Evolutionary conservation across 257 asterid species (phyloP), one percentile per base, ranked within the genome.

Genomic region (Craterostigma plantagineum): DNA sequence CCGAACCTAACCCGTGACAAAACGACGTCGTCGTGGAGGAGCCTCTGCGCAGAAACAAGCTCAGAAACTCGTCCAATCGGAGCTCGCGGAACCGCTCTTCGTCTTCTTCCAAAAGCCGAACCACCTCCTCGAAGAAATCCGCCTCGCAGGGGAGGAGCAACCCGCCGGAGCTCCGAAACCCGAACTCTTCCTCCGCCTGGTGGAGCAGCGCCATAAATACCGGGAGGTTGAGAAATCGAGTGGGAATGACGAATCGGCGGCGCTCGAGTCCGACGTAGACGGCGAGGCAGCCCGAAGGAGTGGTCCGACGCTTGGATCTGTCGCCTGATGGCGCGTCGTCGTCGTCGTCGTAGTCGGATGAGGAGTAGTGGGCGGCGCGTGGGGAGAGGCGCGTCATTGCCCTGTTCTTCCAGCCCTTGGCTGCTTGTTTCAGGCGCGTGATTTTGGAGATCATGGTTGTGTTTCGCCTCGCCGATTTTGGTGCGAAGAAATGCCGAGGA

Each of bases 151-250:
- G 86, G 34, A 79, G 66, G 13, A 59, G 60, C 59, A 79, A 59
- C 10, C 79, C 82, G 45, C 87, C 87, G 48, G 50, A 42, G 10
- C 50, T 49, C 38, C 50, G 75, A 48, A 59, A 79, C 18, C 92
- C 92, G 51, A 71, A 79, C 58, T 79, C 87, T 63, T 79, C 92
- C 44, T 66, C 82, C 12, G 86, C 85, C 46, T 68, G 45, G 23
- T 63, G 43, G 5, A 79, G 71, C 13, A 78, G 69, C 6, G 65
- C 60, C 4, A 63, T 58, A 62, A 77, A 73, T 0, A 70, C 60
- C 10, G 84, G 91, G 9, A 73, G 61, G 61, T 70, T 70, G 41
- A 77, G 55, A 55, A 62, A 73, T 50, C 84, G 69, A 35, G 91
- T 77, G 2, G 91, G 91, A 4, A 77, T 67, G 48, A 77, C 84